Conservation (phyloP, 2,329 filamentous ascomycete genomes). For the Zasmidium cellare region DNA sequence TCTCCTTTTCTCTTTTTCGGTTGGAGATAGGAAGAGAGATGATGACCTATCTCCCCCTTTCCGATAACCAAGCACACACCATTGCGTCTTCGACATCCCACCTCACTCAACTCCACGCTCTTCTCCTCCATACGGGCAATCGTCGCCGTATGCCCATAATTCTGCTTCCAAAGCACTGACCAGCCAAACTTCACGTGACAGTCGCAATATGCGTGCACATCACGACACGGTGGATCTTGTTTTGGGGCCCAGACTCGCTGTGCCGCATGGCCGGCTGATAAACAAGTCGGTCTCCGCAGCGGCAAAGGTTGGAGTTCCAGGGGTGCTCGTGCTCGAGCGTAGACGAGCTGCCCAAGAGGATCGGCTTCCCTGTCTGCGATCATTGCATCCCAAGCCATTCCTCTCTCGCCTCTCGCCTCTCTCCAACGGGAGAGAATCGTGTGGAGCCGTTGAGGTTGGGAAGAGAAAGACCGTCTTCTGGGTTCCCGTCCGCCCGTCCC, state of each 20-base stretch:
- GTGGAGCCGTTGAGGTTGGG: conserved; percentile 1
- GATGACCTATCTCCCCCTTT: too few species aligned
- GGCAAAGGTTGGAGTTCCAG: not conserved
- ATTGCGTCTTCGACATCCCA: too few species aligned
- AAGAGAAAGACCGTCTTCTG: not conserved
- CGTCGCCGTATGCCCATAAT: too few species aligned
- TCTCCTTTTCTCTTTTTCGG: too few species aligned
- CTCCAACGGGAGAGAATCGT: conserved; percentile 4
- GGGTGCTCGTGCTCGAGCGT: not conserved
- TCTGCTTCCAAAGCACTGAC: too few species aligned
- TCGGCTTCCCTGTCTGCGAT: not conserved
- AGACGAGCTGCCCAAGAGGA: not conserved
- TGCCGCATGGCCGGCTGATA: not conserved
- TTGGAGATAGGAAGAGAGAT: too few species aligned
- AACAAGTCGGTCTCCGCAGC: not conserved
- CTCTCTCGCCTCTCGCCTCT: not conserved
- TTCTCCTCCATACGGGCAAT: too few species aligned
- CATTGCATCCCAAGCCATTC: not conserved
- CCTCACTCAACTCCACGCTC: too few species aligned
- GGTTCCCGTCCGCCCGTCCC: not conserved
- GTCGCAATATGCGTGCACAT: conserved; percentile 47
- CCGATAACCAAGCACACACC: too few species aligned
- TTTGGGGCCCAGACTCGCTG: too few species aligned
- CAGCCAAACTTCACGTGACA: conserved; percentile 45
- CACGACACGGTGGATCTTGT: too few species aligned